Evolutionary conservation across 108 stramenopile species (phyloP), one percentile per base, ranked within the genome.

Genomic region (Skeletonema marinoi): DNA sequence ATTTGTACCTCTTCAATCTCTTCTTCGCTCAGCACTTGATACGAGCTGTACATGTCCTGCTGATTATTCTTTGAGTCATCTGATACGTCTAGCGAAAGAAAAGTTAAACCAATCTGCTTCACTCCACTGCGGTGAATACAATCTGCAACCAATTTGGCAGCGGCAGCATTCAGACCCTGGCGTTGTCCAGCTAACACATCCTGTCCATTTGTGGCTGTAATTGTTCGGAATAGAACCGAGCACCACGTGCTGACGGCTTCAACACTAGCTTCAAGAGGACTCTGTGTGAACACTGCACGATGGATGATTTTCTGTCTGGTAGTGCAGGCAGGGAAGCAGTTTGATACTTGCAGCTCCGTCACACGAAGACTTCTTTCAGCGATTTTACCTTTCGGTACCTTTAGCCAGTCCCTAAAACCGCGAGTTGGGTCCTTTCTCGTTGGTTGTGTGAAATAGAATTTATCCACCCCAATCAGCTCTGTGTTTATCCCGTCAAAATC

Each of bases 211-310:
- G 92, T 93, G 16, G 96, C 92, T 48, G 93, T 83, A 17, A 89
- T 86, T 44, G 96, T 94, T 46, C 93, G 83, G 69, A 93, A 96
- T 12, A 96, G 87, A 16, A 96, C 84, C 14, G 96, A 84, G 70
- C 93, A 94, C 96, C 96, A 96, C 21, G 88, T 91, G 73, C 93
- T 92, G 11, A 94, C 80, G 32, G 90, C 86, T 35, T 93, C 93
- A 9, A 90, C 73, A 12, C 90, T 89, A 48, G 93, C 92, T 71
- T 94, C 92, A 13, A 96, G 85, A 33, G 93, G 92, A 73, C 93
- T 93, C 73, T 89, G 89, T 3, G 85, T 88, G 80, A 87, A 92
- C 10, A 94, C 93, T 13, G 87, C 77, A 19, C 96, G 88, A 66
- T 93, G 87, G 36, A 90, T 83, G 6, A 96, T 89, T 44, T 85